A percentile compares a stretch with the other conserved stretches of the same genome.
Conservation (phyloP, 805 yeast genomes). For the Clavispora vitiphila region DNA sequence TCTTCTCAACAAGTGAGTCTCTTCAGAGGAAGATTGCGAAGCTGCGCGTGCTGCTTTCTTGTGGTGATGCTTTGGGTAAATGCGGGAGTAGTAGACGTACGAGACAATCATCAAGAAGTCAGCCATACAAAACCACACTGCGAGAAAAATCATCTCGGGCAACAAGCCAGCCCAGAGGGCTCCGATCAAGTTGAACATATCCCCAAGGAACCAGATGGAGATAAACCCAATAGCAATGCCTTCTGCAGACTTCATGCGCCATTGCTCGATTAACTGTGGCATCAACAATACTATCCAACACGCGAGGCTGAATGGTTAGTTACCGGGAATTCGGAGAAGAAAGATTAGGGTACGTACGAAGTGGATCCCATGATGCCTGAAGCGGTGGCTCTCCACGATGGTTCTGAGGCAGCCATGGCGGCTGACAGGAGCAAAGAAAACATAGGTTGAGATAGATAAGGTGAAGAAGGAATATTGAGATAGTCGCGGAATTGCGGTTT, state of each 20-base stretch:
- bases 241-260: constrained; percentile 69
- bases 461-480: not conserved
- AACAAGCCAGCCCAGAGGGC: constrained; percentile 65
- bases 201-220: constrained; percentile 68
- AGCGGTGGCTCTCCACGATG: constrained; percentile 33
- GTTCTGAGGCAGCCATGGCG: not conserved
- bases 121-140: constrained; percentile 72
- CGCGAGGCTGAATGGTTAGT: constrained; percentile 43
- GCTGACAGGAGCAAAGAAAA: constrained; percentile 1
- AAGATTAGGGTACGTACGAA: constrained; percentile 30
- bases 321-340: not conserved
- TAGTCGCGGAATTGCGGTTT: not conserved
- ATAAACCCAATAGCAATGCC: constrained; percentile 71
- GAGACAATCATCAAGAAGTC: constrained; percentile 56
- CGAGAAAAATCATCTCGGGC: constrained; percentile 65
- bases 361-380: constrained; percentile 69
- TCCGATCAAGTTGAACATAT: constrained; percentile 61
- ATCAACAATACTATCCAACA: constrained; percentile 74
- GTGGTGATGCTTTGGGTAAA: constrained; percentile 37
- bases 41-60: constrained; percentile 2
- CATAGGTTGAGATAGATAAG: constrained; percentile 1
- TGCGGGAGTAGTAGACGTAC: constrained; percentile 50
- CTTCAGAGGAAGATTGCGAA: constrained; percentile 12
- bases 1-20: constrained; percentile 39
- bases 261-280: constrained; percentile 78